Base-by-base conservation (phyloP, 1,284 basidiomycete genomes). In the Sphaerobolus stellatus region DNA sequence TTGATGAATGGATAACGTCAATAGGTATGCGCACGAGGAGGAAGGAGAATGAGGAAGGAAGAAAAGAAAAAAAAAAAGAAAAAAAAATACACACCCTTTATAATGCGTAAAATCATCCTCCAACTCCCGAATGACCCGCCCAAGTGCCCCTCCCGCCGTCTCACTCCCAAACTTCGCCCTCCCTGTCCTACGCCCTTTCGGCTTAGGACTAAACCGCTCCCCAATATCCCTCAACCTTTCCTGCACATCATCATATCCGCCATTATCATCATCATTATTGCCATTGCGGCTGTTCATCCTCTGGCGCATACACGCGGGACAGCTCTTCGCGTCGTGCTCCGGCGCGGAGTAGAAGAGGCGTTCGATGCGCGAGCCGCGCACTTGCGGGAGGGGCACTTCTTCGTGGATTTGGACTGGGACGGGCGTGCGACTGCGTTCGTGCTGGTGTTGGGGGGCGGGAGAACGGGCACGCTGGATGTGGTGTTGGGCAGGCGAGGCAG, bases 41-140 rank as follows among this genome's bases (percentile, higher is more conserved):
- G 38, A 29, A n/a, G n/a, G n/a, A n/a, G n/a, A n/a, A n/a, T n/a
- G n/a, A n/a, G n/a, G n/a, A n/a, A n/a, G n/a, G n/a, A n/a, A n/a
- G n/a, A n/a, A n/a, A n/a, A n/a, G n/a, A n/a, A n/a, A n/a, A n/a
- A n/a, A n/a, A n/a, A n/a, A n/a, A n/a, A n/a, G n/a, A n/a, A n/a
- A n/a, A 41, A 48, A 29, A 34, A 20, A 11, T 24, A 71, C 81
- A 49, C 61, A 94, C 92, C 86, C 82, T 71, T 91, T 93, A 69
- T 92, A 94, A 73, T 94, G 92, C 20, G 81, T 82, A 66, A 94
- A 94, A 66, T 95, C 93, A 62, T 92, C 92, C 67, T 95, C 92
- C 11, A 95, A 76, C 71, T 94, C 92, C 54, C 84, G 67, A 38
- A 94, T 75, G 25, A 94, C 90, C 14, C 88, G 77, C 27, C 83